phyloP scores from a whole-genome alignment of 1,284 basidiomycete species.

The Gymnopus androsaceus region DNA sequence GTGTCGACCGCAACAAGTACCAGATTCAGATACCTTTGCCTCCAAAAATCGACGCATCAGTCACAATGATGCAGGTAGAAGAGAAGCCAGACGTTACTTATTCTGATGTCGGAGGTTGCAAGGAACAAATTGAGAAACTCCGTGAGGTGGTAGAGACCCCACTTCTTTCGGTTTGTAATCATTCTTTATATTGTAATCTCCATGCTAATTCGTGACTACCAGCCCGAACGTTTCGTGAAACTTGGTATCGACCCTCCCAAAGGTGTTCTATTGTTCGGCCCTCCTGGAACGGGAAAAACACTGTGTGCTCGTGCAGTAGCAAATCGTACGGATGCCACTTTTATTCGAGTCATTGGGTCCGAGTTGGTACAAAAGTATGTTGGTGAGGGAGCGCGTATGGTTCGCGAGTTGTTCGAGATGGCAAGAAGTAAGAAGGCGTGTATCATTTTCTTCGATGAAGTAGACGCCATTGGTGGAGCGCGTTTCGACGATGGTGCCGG shows the following conservation, averaged over 20 bases:
- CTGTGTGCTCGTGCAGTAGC: conserved; percentile 98
- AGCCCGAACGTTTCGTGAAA: conserved; percentile 98
- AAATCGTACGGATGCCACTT: conserved; percentile 98
- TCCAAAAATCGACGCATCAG: conserved; percentile 98
- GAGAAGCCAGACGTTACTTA: conserved; percentile 99
- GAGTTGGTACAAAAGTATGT: conserved; percentile 99
- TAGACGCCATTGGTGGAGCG: conserved; percentile 98
- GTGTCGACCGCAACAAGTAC: conserved; percentile 93
- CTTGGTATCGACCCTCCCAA: conserved; percentile 99
- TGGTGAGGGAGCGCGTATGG: conserved; percentile 98
- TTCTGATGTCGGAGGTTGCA: conserved; percentile 97
- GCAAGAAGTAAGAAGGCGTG: conserved; percentile 98
- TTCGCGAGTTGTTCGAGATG: conserved; percentile 99
- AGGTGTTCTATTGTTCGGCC: conserved; percentile 94
- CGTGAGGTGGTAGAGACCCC: conserved; percentile 98
- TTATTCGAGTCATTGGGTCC: conserved; percentile 98
- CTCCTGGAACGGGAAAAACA: conserved; percentile 98
- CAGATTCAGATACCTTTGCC: conserved; percentile 99
- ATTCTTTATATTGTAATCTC: not conserved
- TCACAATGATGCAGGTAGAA: conserved; percentile 99
- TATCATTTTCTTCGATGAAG: conserved; percentile 99
- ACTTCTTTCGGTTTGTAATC: conserved; percentile 77
- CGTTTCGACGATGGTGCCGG: conserved; percentile 98
- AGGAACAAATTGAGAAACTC: conserved; percentile 99
- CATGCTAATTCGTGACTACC: conserved; percentile 19